Evolutionary conservation across 108 stramenopile species (phyloP).

Genomic region (Skeletonema grethae): DNA sequence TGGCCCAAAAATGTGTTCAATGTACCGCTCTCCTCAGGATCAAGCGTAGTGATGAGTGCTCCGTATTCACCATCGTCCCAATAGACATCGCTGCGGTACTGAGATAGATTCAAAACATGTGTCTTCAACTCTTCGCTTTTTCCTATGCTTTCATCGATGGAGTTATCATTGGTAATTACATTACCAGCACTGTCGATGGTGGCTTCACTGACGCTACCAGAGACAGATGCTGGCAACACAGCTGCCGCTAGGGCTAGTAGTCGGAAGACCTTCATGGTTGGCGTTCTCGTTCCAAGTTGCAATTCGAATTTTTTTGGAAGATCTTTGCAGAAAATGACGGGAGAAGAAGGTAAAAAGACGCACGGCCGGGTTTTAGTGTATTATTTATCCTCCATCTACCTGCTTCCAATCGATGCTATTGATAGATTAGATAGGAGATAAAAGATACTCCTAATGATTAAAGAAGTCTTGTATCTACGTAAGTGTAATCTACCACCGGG

Average conservation of each 20-base stretch:
- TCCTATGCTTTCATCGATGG: neutral
- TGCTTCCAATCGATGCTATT: too few relatives aligned
- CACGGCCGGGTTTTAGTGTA: too few relatives aligned
- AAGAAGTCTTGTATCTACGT: too few relatives aligned
- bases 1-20: constrained; percentile 51
- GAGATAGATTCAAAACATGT: constrained; percentile 10
- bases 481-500: too few relatives aligned
- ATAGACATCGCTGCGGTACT: constrained; percentile 56
- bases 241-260: neutral
- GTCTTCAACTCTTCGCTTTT: neutral
- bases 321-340: too few relatives aligned
- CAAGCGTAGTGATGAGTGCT: constrained; percentile 42
- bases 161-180: neutral
- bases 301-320: too few relatives aligned
- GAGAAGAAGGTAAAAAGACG: too few relatives aligned
- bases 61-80: constrained; percentile 67
- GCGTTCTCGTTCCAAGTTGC: neutral
- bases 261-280: constrained; percentile 1
- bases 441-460: too few relatives aligned
- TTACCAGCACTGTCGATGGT: constrained; percentile 1
- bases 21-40: constrained; percentile 14
- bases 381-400: too few relatives aligned
- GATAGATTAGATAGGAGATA: too few relatives aligned
- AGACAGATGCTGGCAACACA: neutral
- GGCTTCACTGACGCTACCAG: constrained; percentile 1